Conservation (phyloP, 208 protist genomes). For the Crithidia expoeki region DNA sequence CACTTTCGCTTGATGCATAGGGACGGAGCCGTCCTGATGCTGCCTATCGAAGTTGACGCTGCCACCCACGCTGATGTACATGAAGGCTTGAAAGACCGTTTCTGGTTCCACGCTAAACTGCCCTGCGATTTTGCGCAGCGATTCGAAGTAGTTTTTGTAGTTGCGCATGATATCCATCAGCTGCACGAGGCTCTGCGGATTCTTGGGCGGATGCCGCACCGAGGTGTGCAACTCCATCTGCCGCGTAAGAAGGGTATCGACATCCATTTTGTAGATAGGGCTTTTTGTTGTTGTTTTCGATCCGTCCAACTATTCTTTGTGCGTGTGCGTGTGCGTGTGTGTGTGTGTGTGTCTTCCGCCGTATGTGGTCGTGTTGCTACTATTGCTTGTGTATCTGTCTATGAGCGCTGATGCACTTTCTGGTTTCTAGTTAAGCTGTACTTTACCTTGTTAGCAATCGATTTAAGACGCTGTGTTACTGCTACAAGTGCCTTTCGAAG, state of each 20-base stretch:
- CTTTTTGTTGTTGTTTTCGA: background rate
- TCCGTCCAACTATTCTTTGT: background rate
- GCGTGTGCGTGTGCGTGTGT: background rate
- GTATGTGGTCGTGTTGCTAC: background rate
- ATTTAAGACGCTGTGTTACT: no score
- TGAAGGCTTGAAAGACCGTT: conserved; percentile 86
- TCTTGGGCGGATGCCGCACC: conserved; percentile 72
- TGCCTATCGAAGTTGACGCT: conserved; percentile 83
- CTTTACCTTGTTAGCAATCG: no score
- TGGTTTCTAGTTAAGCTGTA: no score
- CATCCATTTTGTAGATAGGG: conserved; percentile 46
- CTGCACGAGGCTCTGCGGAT: conserved; percentile 60
- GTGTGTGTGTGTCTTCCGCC: no score
- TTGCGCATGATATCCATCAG: conserved; percentile 63
- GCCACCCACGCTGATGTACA: conserved; percentile 82
- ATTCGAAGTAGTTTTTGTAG: conserved; percentile 66
- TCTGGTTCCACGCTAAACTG: conserved; percentile 51
- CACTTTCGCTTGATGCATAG: conserved; percentile 94
- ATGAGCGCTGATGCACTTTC: no score
- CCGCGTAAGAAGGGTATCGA: conserved; percentile 69
- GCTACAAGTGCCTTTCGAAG: no score
- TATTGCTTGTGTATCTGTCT: background rate
- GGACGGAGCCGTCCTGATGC: conserved; percentile 74
- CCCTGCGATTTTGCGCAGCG: conserved; percentile 45
- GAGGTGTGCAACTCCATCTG: conserved; percentile 91